phyloP scores from a whole-genome alignment of 345 rosid genomes.

The Citrus sinensis region DVS_A1.0 CM039162.1:6400001-6400500 shows the following conservation, averaged over 20 bases:
- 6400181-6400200: no score
- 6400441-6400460: background rate
- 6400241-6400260: background rate
- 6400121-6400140: no score
- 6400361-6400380: background rate
- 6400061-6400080: no score
- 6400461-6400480: background rate
- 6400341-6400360: background rate
- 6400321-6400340: background rate
- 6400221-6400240: no score
- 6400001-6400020: background rate
- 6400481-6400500: conserved; percentile 1
- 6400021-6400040: no score
- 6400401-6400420: background rate
- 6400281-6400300: background rate
- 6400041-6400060: no score
- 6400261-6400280: background rate
- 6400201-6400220: no score
- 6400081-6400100: no score
- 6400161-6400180: no score
- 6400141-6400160: no score
- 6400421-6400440: background rate
- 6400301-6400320: no score
- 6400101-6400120: no score
- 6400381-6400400: background rate